Base-by-base conservation (phyloP, 306 rosid genomes). In the Bauhinia variegata region DNA sequence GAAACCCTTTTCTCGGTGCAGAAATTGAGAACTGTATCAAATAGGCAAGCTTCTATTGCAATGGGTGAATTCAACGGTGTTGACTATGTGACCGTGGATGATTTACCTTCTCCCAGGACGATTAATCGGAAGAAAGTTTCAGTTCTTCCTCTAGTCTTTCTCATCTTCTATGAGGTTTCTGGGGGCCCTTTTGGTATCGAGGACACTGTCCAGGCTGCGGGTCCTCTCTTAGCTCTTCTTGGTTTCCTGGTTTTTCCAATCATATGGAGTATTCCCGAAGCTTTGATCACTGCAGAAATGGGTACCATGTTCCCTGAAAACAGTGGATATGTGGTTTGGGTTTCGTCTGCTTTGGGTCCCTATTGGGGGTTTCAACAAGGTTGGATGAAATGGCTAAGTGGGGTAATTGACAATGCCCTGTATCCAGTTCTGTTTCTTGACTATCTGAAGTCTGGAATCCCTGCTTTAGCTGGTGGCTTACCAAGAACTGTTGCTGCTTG, bases 331-430 rank as follows among this genome's bases (percentile, higher is more conserved):
- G 98, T 89, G 51, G 89, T 87, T 60, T 92, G 96, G 96, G 96
- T 89, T 65, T 86, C 98, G 3, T 43, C 98, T 8, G 96, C 98
- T 4, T 68, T 92, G 70, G 96, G 96, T 74, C 96, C 96, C 2
- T 92, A 46, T 70, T 92, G 93, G 96, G 98, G 96, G 48, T 92
- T 92, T 70, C 96, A 89, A 65, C 98, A 86, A 65, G 98, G 98
- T 63, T 92, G 98, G 98, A 68, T 92, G 96, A 92, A 92, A 78
- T 92, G 98, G 98, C 71, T 89, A 2, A 84, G 98, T 82, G 98
- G 98, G 31, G 98, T 92, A 60, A 87, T 89, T 36, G 98, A 92
- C 49, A 92, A 92, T 72, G 98, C 98, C 42, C 60, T 92, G 38
- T 92, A 92, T 48, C 96, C 96, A 0, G 91, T 92, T 78, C 53